Base-by-base conservation (phyloP, 176 grass and related monocot species). In the Avena insularis region DNA sequence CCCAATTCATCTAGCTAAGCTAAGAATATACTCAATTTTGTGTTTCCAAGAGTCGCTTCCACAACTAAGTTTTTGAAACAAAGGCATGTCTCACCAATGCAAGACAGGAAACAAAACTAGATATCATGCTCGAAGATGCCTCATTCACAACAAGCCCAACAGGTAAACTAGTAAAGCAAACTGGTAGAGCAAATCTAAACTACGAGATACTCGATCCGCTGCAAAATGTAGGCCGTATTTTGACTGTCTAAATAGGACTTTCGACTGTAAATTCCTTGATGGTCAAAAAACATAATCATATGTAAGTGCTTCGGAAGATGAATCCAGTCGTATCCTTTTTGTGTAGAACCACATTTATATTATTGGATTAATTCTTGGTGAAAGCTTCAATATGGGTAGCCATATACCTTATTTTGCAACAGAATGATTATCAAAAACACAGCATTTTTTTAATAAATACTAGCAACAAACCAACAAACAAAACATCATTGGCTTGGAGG, bases 101-200 rank as follows among this genome's bases (percentile, higher is more conserved):
- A 53, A 87, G 36, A 20, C 21, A 80, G 61, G 31, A 73, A 73
- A 81, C 14, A 33, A 73, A 72, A 61, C 40, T 36, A 80, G 66
- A 5, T 60, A 75, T 33, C 79, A 82, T 9, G 14, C 81, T 75
- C 12, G 51, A 64, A 74, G 4, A 51, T 17, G 43, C 64, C 27
- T 73, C 80, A 69, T 58, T 88, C 25, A 83, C 48, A 76, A 66
- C 12, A 78, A 83, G 53, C 50, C 9, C 50, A 70, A 78, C 82
- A 67, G n/a, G 8, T 43, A 43, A 43, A 43, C 40, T 43, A 7
- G 40, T 43, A 43, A 43, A 43, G 40, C 40, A 43, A 43, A 43
- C 40, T 43, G 40, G 40, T 43, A 43, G 6, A 43, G 40, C 40
- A 43, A 43, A 43, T 43, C 40, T 43, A 43, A 43, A 43, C 40